These are phyloP conservation scores for Colletotrichum horii DNA, from an alignment of 2,329 filamentous ascomycete genomes.

Conservation along the genomic window DNA sequence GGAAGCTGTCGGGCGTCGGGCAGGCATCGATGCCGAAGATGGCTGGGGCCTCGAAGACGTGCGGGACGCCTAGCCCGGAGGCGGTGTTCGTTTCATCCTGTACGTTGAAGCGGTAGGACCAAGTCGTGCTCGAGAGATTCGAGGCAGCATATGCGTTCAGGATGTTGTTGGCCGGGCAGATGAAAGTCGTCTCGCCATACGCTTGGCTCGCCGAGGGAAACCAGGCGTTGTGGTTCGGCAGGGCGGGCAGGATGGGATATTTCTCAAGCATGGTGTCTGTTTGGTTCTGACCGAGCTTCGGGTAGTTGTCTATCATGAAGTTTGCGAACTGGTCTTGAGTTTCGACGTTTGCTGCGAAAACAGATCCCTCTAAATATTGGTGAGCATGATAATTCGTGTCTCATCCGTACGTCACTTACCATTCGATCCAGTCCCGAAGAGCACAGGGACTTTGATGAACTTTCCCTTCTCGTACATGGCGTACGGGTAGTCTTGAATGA, in stretches of 20 bases:
- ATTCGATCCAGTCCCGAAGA: conserved; percentile 50
- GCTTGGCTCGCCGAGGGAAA: conserved; percentile 47
- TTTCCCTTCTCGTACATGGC: conserved; percentile 41
- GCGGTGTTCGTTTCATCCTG: conserved; percentile 38
- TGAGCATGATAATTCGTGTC: not conserved
- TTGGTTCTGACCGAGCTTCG: conserved; percentile 41
- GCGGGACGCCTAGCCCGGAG: conserved; percentile 50
- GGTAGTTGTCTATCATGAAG: conserved; percentile 55
- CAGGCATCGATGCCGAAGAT: conserved; percentile 51
- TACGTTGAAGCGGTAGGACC: conserved; percentile 57
- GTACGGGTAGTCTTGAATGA: conserved; percentile 48
- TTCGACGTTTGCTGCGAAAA: conserved; percentile 45
- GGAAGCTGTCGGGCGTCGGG: conserved; percentile 41
- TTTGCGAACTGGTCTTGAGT: conserved; percentile 35
- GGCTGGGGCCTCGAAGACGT: conserved; percentile 52
- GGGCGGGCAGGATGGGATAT: conserved; percentile 41
- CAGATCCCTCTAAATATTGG: conserved; percentile 46
- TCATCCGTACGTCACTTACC: conserved; percentile 31
- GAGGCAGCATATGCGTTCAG: conserved; percentile 36
- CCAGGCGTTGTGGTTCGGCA: conserved; percentile 46
- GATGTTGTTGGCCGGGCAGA: conserved; percentile 46
- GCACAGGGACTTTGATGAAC: conserved; percentile 48
- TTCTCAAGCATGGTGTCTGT: conserved; percentile 36
- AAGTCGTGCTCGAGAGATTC: conserved; percentile 29
- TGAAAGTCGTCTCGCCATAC: conserved; percentile 52